Percentiles rank a stretch among this genome's conserved stretches.
phyloP scores from a whole-genome alignment of 768 basidiomycete species.

The Filobasidium wieringae region DNA sequence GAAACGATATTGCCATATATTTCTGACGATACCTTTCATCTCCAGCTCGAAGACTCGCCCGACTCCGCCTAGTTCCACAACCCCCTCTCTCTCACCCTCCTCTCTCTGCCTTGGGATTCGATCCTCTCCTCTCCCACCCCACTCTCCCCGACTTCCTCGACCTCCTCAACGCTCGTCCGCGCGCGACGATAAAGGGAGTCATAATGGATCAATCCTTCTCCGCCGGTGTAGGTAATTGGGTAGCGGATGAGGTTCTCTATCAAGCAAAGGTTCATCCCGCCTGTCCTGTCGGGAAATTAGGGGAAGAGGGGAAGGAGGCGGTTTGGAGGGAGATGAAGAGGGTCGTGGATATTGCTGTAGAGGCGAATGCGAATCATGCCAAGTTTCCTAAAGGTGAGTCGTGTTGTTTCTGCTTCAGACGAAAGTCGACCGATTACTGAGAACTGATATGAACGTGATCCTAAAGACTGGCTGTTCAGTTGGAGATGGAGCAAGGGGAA shows the following conservation, averaged over 20 bases:
- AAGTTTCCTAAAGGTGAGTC: conserved; percentile 57
- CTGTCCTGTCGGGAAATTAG: conserved; percentile 51
- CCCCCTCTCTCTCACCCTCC: conserved; percentile 54
- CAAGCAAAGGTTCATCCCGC: conserved; percentile 64
- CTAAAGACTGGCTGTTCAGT: conserved; percentile 35
- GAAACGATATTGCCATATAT: background rate
- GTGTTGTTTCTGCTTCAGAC: conserved; percentile 43
- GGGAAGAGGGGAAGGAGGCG: conserved; percentile 44
- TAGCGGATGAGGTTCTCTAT: conserved; percentile 63
- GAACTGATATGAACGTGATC: conserved; percentile 50
- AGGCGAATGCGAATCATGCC: conserved; percentile 56
- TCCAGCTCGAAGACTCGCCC: conserved; percentile 53
- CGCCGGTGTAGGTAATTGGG: conserved; percentile 73
- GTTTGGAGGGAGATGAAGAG: conserved; percentile 49
- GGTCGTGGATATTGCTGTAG: conserved; percentile 53
- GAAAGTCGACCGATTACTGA: conserved; percentile 37
- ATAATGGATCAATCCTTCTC: conserved; percentile 67
- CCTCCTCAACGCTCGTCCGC: conserved; percentile 45
- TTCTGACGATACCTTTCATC: background rate
- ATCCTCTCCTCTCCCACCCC: conserved; percentile 62
- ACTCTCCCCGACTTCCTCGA: conserved; percentile 46
- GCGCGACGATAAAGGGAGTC: conserved; percentile 61
- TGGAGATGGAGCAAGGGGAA: conserved; percentile 37
- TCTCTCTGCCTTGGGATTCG: conserved; percentile 62
- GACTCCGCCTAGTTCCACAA: conserved; percentile 52